Conservation (phyloP, 2,329 filamentous ascomycete genomes). For the Pyricularia pennisetigena region DNA sequence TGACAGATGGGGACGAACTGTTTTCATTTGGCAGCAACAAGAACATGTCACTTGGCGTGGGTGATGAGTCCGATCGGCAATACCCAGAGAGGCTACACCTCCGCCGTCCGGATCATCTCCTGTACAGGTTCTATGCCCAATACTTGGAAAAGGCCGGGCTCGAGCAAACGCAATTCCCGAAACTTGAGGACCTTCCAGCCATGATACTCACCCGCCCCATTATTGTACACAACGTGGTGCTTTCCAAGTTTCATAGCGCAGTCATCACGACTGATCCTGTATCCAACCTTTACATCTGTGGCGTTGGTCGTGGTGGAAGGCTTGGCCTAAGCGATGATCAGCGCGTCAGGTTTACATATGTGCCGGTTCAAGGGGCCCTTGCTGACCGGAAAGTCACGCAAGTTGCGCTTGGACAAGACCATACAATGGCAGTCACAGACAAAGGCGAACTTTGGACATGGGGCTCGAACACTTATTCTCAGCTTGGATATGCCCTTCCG, state of each 20-base stretch:
- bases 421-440: slow-evolving; percentile 77
- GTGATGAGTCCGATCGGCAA: slow-evolving; percentile 92
- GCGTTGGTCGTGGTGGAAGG: slow-evolving; percentile 81
- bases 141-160: slow-evolving; percentile 39
- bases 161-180: background rate
- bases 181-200: slow-evolving; percentile 45
- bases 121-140: slow-evolving; percentile 64
- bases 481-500: slow-evolving; percentile 77
- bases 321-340: slow-evolving; percentile 84
- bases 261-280: slow-evolving; percentile 79
- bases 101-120: slow-evolving; percentile 65
- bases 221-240: slow-evolving; percentile 67
- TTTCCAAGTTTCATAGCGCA: slow-evolving; percentile 88
- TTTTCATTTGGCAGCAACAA: slow-evolving; percentile 96
- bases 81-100: slow-evolving; percentile 78
- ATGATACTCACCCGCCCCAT: slow-evolving; percentile 64
- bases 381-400: slow-evolving; percentile 62
- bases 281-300: slow-evolving; percentile 87
- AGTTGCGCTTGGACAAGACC: slow-evolving; percentile 85
- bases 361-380: slow-evolving; percentile 69
- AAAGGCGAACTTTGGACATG: slow-evolving; percentile 89
- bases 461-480: slow-evolving; percentile 79
- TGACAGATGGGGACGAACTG: slow-evolving; percentile 61
- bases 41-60: slow-evolving; percentile 83
- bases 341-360: slow-evolving; percentile 70